Conservation (phyloP, 495 filamentous ascomycete species). For the Neurospora africana region DNA sequence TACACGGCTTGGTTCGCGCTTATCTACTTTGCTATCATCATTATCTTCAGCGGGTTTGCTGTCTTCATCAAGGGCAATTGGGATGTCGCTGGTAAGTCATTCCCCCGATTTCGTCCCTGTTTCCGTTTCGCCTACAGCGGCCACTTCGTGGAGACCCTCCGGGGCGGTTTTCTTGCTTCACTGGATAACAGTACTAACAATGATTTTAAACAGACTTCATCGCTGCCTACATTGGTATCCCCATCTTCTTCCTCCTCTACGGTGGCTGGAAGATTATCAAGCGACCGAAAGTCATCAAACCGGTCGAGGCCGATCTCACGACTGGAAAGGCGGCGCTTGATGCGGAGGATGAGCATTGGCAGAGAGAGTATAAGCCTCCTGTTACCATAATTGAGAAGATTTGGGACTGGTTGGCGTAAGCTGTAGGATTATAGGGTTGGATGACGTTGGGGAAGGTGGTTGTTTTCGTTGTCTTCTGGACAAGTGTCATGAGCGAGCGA, state of each 20-base stretch:
- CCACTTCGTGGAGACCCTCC: not conserved
- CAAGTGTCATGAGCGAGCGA: not conserved
- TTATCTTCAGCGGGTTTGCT: slow-evolving; percentile 52
- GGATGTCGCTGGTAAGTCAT: slow-evolving; percentile 2
- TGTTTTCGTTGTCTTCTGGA: not conserved
- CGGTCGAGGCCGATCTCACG: slow-evolving; percentile 1
- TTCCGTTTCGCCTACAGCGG: not conserved
- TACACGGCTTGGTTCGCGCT: slow-evolving; percentile 41
- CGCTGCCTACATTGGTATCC: slow-evolving; percentile 54
- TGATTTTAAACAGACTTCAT: slow-evolving; percentile 31
- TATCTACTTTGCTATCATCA: slow-evolving; percentile 39
- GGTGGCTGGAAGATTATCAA: slow-evolving; percentile 9
- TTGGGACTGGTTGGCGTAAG: not conserved
- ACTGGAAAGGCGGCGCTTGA: slow-evolving; percentile 8
- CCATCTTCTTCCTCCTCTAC: slow-evolving; percentile 47
- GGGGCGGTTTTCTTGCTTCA: not conserved
- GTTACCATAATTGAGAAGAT: not conserved
- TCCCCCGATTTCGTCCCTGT: slow-evolving; percentile 20
- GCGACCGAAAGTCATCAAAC: not conserved
- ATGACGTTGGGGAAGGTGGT: not conserved
- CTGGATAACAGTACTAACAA: not conserved
- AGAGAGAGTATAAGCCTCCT: not conserved
- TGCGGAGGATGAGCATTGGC: slow-evolving; percentile 8
- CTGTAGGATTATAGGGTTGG: not conserved
- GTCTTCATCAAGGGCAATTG: slow-evolving; percentile 49